These are phyloP conservation scores for Myxozyma udenii DNA, from an alignment of 805 yeast genomes.

Conservation along the genomic window DNA sequence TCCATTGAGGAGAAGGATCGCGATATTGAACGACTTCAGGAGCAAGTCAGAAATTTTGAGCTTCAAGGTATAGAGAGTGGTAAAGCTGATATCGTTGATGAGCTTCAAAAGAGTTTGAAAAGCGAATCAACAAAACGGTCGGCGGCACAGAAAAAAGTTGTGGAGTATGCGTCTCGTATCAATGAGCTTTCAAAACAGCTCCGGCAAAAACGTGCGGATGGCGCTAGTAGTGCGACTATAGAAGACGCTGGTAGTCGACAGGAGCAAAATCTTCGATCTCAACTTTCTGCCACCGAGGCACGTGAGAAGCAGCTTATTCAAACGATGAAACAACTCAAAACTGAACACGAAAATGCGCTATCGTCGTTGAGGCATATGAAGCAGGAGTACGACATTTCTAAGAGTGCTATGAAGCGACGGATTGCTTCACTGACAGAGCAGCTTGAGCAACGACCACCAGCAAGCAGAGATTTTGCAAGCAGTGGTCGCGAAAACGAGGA, in stretches of 20 bases:
- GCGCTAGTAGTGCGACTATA: not conserved
- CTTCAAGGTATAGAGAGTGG: not conserved
- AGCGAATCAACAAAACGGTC: slow-evolving; percentile 20
- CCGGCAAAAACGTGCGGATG: slow-evolving; percentile 2
- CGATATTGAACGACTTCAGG: not conserved
- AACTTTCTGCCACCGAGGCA: slow-evolving; percentile 3
- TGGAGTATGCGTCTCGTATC: slow-evolving; percentile 2
- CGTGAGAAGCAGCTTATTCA: not conserved
- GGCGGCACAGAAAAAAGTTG: slow-evolving; percentile 19
- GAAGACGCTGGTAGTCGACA: not conserved
- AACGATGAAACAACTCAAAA: not conserved
- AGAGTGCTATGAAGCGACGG: slow-evolving; percentile 9
- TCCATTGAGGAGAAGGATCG: slow-evolving; percentile 1
- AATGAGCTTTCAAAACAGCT: slow-evolving; percentile 4
- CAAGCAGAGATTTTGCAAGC: not conserved
- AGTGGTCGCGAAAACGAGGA: not conserved
- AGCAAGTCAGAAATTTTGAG: not conserved
- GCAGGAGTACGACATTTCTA: slow-evolving; percentile 9
- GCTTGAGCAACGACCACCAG: not conserved
- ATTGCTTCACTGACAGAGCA: slow-evolving; percentile 4
- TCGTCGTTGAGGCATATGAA: not conserved
- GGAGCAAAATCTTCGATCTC: slow-evolving; percentile 3
- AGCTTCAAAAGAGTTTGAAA: slow-evolving; percentile 7
- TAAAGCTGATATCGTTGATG: not conserved
- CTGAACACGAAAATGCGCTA: slow-evolving; percentile 6